Evolutionary conservation across 2,329 filamentous ascomycete genomes (phyloP).

Genomic region (Aulographum hederae): DNA sequence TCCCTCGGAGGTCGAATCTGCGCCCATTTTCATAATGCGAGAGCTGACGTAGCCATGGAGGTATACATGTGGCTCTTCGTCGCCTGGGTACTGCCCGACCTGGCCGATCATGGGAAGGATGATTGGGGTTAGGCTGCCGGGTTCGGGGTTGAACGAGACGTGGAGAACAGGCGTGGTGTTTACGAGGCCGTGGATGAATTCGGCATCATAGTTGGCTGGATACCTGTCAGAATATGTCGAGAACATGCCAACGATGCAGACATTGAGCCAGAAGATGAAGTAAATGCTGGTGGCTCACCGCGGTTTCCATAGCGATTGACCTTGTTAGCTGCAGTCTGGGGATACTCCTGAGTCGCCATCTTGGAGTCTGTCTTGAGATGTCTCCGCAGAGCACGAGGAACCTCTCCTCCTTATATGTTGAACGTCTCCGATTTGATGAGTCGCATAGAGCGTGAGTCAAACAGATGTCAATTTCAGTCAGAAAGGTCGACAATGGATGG

Average conservation of each 20-base stretch:
- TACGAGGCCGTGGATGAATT: constrained; percentile 15
- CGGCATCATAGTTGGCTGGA: constrained; percentile 17
- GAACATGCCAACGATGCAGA: too few species aligned
- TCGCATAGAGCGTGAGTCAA: too few species aligned
- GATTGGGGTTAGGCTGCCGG: constrained; percentile 15
- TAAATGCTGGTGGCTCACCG: not conserved
- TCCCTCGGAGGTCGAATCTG: constrained; percentile 6
- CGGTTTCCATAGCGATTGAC: not conserved
- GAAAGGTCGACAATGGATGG: too few species aligned
- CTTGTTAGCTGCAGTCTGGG: not conserved
- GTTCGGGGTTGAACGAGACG: constrained; percentile 15
- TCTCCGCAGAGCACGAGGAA: too few species aligned
- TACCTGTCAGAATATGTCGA: too few species aligned
- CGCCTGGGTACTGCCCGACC: constrained; percentile 4
- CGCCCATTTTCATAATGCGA: constrained; percentile 6
- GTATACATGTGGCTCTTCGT: constrained; percentile 9
- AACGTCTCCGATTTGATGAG: too few species aligned
- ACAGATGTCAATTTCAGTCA: too few species aligned
- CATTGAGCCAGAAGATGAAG: not conserved
- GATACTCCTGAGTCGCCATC: not conserved
- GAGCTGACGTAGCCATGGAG: constrained; percentile 16
- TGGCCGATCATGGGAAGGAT: constrained; percentile 19
- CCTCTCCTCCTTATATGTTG: too few species aligned
- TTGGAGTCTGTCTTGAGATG: too few species aligned
- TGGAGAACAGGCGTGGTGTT: constrained; percentile 15